Percentiles rank a stretch among this genome's conserved stretches.
Conservation (phyloP, 2,329 filamentous ascomycete genomes). For the Diaporthe australafricana region DNA sequence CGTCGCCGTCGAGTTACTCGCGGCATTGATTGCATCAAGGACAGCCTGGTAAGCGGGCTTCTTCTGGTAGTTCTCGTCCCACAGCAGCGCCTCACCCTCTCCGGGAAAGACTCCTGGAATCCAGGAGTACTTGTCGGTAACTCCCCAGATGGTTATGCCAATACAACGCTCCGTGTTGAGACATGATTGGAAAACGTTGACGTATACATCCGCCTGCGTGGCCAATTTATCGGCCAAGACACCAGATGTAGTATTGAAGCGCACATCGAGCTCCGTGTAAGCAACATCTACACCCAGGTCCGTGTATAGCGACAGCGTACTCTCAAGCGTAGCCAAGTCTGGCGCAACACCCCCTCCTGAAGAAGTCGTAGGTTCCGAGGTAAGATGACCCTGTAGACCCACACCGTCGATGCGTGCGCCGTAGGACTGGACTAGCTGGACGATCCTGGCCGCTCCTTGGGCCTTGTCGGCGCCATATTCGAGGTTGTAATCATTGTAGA, state of each 20-base stretch:
- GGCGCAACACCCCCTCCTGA: constrained; percentile 36
- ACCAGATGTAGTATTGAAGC: constrained; percentile 48
- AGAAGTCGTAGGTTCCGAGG: constrained; percentile 54
- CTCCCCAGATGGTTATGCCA: constrained; percentile 58
- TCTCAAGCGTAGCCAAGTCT: constrained; percentile 46
- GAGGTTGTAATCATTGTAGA: constrained; percentile 66
- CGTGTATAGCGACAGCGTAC: constrained; percentile 54
- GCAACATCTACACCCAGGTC: constrained; percentile 59
- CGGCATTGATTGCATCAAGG: constrained; percentile 4
- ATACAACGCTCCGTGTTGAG: constrained; percentile 53
- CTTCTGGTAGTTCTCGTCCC: constrained; percentile 49
- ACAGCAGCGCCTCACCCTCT: constrained; percentile 54
- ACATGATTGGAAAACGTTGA: constrained; percentile 51
- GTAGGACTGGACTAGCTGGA: constrained; percentile 45
- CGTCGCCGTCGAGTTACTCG: background rate
- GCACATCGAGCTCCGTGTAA: constrained; percentile 64
- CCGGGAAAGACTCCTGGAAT: constrained; percentile 53
- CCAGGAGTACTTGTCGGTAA: constrained; percentile 50
- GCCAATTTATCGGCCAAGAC: constrained; percentile 48
- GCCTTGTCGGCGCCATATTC: constrained; percentile 52
- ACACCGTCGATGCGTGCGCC: constrained; percentile 62
- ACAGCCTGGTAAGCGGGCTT: constrained; percentile 51
- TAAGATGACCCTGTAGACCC: constrained; percentile 64
- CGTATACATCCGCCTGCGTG: constrained; percentile 61
- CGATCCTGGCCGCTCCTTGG: constrained; percentile 47